These are phyloP conservation scores for Lagenidium giganteum DNA, from an alignment of 352 stramenopile genomes.

Conservation along the genomic window DNA sequence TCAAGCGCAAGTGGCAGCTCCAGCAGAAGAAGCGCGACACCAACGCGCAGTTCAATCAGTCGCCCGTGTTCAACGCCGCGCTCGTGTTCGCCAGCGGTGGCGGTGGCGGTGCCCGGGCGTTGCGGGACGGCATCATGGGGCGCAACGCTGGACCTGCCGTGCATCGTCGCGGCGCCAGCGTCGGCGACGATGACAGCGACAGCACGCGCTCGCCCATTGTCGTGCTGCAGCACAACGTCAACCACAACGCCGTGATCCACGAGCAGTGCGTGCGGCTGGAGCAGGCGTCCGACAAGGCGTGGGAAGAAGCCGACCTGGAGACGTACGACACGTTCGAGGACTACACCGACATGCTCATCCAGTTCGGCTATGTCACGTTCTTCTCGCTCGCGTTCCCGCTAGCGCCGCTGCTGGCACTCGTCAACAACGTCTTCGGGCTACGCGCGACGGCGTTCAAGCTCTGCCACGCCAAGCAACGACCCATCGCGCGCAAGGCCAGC, in stretches of 20 bases:
- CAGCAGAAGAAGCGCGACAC: conserved; percentile 51
- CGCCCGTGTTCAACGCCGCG: conserved; percentile 45
- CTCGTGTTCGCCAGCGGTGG: too few relatives aligned
- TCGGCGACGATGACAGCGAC: background rate
- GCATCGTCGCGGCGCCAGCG: background rate
- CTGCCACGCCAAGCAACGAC: conserved; percentile 87
- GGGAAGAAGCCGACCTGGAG: conserved; percentile 89
- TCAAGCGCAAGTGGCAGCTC: conserved; percentile 34
- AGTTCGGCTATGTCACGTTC: conserved; percentile 95
- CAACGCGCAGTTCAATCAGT: conserved; percentile 58
- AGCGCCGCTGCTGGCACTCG: conserved; percentile 88
- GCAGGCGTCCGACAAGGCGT: conserved; percentile 74
- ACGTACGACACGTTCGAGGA: conserved; percentile 94
- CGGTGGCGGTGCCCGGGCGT: conserved; percentile 1
- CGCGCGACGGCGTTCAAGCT: conserved; percentile 94
- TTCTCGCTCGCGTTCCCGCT: conserved; percentile 95
- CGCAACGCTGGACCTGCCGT: background rate
- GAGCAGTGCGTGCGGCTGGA: conserved; percentile 77
- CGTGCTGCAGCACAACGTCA: conserved; percentile 1
- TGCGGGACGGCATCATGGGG: background rate
- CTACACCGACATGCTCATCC: conserved; percentile 92
- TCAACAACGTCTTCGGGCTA: conserved; percentile 93
- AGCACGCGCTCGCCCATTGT: background rate
- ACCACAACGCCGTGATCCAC: conserved; percentile 59
- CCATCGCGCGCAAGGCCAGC: conserved; percentile 90